Evolutionary conservation across 2,329 filamentous ascomycete species (phyloP), one percentile per base, ranked within the genome.

Genomic region (Coniochaeta sp.): DNA sequence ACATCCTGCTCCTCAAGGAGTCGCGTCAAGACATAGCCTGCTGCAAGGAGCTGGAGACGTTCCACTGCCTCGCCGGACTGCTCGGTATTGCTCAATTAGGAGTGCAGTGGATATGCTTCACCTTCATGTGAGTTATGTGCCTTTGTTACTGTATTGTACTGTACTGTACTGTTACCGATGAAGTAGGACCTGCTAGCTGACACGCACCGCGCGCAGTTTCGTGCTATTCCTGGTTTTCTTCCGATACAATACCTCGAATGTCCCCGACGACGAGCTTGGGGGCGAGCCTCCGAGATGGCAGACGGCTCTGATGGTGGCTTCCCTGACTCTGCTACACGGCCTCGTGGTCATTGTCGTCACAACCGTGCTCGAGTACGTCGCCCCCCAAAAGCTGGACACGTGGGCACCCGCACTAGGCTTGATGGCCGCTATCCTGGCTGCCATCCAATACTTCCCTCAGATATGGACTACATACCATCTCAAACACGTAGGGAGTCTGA

Each of bases 161-260:
- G n/a, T n/a, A n/a, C n/a, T n/a, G n/a, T n/a, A n/a, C n/a, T 16
- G 33, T n/a, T 33, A 28, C 7, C 38, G n/a, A 17, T 34, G 38
- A 14, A 24, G 19, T 9, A 33, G 19, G 8, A 33, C 7, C 44
- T 63, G 26, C 54, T 52, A 50, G 44, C 66, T 74, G 61, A 72
- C 60, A n/a, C 31, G 47, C 40, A n/a, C 28, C 31, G 47, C 40
- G n/a, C 28, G 12, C 66, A 98, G 93, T 66, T 86, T 98, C 58
- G 79, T 96, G 22, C 83, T 99, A n/a, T 99, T 96, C 76, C 84
- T 98, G 61, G 85, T 96, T 67, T 99, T 96, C 81, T 97, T 96
- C 75, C 90, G 90, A 38, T 87, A 88, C 67, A 81, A 81, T 67
- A 79, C 75, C 62, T 80, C 73, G 61, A 78, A 75, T 64, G 75